Percentiles rank a stretch among this genome's conserved stretches.
Conservation (phyloP, 2,329 filamentous ascomycete genomes). For the Alternaria longipes region DNA sequence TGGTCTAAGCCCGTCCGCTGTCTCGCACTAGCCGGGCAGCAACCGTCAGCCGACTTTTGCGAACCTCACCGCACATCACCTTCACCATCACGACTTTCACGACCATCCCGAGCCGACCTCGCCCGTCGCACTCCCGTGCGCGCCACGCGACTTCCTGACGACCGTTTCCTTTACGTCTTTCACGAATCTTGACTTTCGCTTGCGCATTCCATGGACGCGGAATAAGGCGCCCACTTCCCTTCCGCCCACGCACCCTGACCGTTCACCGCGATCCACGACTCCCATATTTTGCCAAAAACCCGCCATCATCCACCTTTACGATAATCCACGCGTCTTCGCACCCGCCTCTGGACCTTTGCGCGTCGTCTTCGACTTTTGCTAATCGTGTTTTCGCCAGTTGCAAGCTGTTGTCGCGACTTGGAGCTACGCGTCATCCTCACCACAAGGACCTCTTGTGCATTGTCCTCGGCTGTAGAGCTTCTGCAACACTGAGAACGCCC, state of each 20-base stretch:
- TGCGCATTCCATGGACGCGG: constrained; percentile 27
- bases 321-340: constrained; percentile 18
- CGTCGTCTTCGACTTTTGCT: constrained; percentile 16
- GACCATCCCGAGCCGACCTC: constrained; percentile 32
- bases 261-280: constrained; percentile 28
- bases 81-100: constrained; percentile 35
- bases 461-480: constrained; percentile 31
- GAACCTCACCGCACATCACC: constrained; percentile 29
- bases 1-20: constrained; percentile 15
- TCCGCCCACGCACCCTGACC: constrained; percentile 31
- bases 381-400: constrained; percentile 15
- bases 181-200: constrained; percentile 22
- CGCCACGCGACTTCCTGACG: constrained; percentile 25
- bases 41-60: constrained; percentile 24
- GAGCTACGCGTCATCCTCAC: constrained; percentile 34
- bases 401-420: constrained; percentile 23
- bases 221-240: constrained; percentile 30
- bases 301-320: constrained; percentile 13
- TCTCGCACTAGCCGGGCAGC: constrained; percentile 24
- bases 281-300: constrained; percentile 18
- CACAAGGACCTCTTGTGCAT: constrained; percentile 25
- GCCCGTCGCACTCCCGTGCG: constrained; percentile 39
- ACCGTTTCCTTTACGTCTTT: constrained; percentile 38
- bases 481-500: constrained; percentile 25
- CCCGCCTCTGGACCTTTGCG: constrained; percentile 14